Base-by-base conservation (phyloP, 164 flowering plant species). In the Sedum album region DNA sequence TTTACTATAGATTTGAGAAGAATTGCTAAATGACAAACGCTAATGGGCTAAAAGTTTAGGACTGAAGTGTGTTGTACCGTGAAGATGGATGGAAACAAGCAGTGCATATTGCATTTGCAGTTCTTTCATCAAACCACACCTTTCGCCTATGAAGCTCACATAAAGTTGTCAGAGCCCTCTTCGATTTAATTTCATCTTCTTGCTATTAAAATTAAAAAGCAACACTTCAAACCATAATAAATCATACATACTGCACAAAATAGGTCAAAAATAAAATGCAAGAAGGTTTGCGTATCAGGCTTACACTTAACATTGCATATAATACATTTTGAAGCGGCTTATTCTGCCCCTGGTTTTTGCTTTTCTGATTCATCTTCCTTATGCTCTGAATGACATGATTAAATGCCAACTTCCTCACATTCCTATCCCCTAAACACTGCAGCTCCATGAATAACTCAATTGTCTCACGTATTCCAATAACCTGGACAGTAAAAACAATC, bases 41-140 rank as follows among this genome's bases (percentile, higher is more conserved):
- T n/a, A n/a, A n/a, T n/a, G n/a, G n/a, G n/a, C n/a, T n/a, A 41
- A 41, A 44, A 14, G 11, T 5, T 44, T 49, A 1, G 25, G 31
- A 31, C 14, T 7, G 14, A 25, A 55, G 5, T 25, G 25, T 5
- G 30, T 23, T 23, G 31, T 75, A 89, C 97, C 84, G 84, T 60
- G 97, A 76, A 51, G 97, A 88, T 26, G 82, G 31, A 76, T 94
- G 97, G 68, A 91, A 85, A 71, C 96, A 91, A 11, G 91, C 96
- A 15, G 46, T 72, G 68, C 96, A 91, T 31, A 94, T 87, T 5
- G 95, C 96, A 83, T 88, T 85, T 65, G 95, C 95, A 23, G 93
- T 89, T 73, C 89, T 85, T 25, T 88, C 97, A 81, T 91, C 97
- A 77, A 85, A 86, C 98, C 98, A 94, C 31, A 91, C 86, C 79